phyloP scores from a whole-genome alignment of 2,329 filamentous ascomycete genomes.

The Juglanconis juglandina region DNA sequence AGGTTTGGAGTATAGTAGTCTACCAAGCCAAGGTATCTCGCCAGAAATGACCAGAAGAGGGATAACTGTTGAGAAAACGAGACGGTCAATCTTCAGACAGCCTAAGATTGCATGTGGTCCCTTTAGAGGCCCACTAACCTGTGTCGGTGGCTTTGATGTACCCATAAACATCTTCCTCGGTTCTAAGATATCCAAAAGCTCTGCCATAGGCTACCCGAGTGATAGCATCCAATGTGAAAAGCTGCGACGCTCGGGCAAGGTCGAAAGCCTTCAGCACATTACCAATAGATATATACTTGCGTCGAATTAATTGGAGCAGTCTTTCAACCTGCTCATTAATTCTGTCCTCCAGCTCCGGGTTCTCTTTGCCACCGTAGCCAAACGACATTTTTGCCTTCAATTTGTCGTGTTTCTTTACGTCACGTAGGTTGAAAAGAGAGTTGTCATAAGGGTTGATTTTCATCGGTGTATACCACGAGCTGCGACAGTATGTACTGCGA shows the following conservation, averaged over 20 bases:
- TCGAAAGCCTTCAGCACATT: conserved; percentile 30
- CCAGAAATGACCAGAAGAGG: conserved; percentile 21
- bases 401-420: conserved; percentile 26
- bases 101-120: too few species aligned
- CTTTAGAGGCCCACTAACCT: too few species aligned
- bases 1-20: too few species aligned
- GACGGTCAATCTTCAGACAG: not conserved
- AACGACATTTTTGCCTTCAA: conserved; percentile 23
- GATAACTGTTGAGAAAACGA: conserved; percentile 26
- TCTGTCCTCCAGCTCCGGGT: conserved; percentile 23
- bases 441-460: conserved; percentile 10
- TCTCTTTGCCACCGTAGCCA: conserved; percentile 28
- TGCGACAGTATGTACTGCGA: conserved; percentile 27
- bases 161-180: conserved; percentile 40
- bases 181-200: conserved; percentile 40
- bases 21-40: too few species aligned
- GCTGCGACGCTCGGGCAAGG: conserved; percentile 41
- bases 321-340: conserved; percentile 12
- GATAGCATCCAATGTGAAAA: conserved; percentile 50
- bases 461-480: conserved; percentile 4
- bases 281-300: not conserved
- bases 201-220: conserved; percentile 44
- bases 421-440: conserved; percentile 3
- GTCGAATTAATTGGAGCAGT: not conserved
- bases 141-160: conserved; percentile 30